Percentiles rank a stretch among this genome's conserved stretches.
Evolutionary conservation across 179 eudicot genomes (phyloP).

Genomic region (Patellifolia procumbens): DNA sequence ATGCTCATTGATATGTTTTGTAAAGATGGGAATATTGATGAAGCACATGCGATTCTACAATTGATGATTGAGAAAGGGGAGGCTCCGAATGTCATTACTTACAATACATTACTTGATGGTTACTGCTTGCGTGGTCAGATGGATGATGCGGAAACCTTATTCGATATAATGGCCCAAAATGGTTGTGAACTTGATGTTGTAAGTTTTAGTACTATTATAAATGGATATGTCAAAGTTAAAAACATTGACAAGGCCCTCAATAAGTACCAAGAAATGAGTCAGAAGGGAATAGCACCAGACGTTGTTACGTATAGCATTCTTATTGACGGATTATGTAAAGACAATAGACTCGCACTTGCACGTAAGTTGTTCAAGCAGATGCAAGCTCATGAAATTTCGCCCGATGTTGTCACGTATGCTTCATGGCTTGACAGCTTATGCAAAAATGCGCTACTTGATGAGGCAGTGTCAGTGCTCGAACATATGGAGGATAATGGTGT

Average conservation of each 20-base stretch:
- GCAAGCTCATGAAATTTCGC: not conserved
- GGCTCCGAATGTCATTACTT: not conserved
- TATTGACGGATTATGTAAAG: not conserved
- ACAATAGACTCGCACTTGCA: not conserved
- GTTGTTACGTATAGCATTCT: not conserved
- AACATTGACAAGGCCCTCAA: not conserved
- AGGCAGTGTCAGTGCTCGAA: not conserved
- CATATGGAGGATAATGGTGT: not conserved
- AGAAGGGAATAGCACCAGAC: not conserved
- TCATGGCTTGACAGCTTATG: not conserved
- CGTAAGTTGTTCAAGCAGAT: not conserved
- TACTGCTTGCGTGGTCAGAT: constrained; percentile 1
- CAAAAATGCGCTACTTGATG: not conserved
- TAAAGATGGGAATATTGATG: constrained; percentile 2
- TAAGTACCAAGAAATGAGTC: not conserved
- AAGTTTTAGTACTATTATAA: not conserved
- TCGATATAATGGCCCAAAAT: not conserved
- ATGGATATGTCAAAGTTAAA: not conserved
- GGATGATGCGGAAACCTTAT: not conserved
- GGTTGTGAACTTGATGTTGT: not conserved
- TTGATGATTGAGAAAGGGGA: not conserved
- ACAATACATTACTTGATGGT: not conserved
- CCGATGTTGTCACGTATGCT: not conserved
- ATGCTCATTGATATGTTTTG: not conserved
- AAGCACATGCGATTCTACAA: not conserved